Evolutionary conservation across 306 rosid genomes (phyloP).

Genomic region (Trifolium dubium): DNA sequence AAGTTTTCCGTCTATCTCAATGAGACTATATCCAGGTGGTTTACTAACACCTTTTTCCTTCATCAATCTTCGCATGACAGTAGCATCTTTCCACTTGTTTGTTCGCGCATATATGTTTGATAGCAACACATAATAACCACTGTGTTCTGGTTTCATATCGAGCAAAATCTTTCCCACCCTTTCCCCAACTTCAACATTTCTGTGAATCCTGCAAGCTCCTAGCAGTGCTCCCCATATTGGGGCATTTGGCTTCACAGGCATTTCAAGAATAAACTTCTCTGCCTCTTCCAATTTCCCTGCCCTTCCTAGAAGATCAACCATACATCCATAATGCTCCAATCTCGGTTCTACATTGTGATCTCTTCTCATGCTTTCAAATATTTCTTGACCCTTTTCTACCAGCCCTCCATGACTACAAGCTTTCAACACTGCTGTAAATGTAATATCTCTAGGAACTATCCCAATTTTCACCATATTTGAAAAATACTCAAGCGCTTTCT

Average conservation of each 20-base stretch:
- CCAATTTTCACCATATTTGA: slow-evolving; percentile 44
- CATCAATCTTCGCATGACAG: slow-evolving; percentile 48
- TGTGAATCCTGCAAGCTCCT: slow-evolving; percentile 58
- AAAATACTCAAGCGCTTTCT: slow-evolving; percentile 45
- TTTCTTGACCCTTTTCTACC: slow-evolving; percentile 44
- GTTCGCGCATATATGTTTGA: slow-evolving; percentile 54
- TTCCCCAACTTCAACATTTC: slow-evolving; percentile 46
- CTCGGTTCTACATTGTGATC: slow-evolving; percentile 48
- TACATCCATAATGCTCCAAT: slow-evolving; percentile 58
- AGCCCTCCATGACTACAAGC: slow-evolving; percentile 55
- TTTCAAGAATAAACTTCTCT: slow-evolving; percentile 53
- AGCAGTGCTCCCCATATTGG: slow-evolving; percentile 58
- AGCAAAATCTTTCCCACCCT: slow-evolving; percentile 56
- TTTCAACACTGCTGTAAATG: slow-evolving; percentile 53
- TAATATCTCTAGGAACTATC: slow-evolving; percentile 47
- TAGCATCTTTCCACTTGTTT: slow-evolving; percentile 53
- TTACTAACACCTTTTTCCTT: slow-evolving; percentile 52
- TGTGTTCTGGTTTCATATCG: slow-evolving; percentile 53
- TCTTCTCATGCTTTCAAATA: slow-evolving; percentile 49
- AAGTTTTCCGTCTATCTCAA: slow-evolving; percentile 56
- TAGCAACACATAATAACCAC: slow-evolving; percentile 55
- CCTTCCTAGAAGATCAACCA: slow-evolving; percentile 57
- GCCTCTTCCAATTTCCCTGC: slow-evolving; percentile 56
- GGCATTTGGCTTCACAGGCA: slow-evolving; percentile 56
- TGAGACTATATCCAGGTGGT: slow-evolving; percentile 49